Base-by-base conservation (phyloP, 2,329 filamentous ascomycete genomes). In the Clonostachys rosea region DNA sequence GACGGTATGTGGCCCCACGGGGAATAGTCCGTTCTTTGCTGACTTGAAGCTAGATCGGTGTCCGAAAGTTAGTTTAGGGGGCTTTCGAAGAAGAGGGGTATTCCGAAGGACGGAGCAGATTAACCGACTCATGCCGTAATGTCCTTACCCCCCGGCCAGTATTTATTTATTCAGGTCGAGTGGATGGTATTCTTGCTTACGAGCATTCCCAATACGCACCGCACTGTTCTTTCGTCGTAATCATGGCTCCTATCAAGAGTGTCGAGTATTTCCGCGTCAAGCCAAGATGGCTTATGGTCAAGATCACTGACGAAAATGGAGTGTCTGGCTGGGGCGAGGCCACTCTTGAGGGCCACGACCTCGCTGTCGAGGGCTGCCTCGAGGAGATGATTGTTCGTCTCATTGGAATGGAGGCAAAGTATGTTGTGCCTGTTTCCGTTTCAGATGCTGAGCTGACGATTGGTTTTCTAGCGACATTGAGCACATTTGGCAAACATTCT, bases 281-380 rank as follows among this genome's bases (percentile, higher is more conserved):
- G 46, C 86, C 85, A 16, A 71, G 85, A 43, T 89, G 85, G 85
- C 72, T 89, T 3, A 87, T 89, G 54, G 85, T 88, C 55, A 89
- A 89, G 61, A 76, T 89, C 53, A 81, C 76, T 2, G 84, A 88
- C 58, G 77, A 81, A 41, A 71, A 74, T 4, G 83, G 78, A 6
- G 69, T 76, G 34, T 69, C 73, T 49, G 85, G 85, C 9, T 89
- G 85, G 86, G 86, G 85, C n/a, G 86, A 88, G 61, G 83, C 81
- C 2, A 84, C 83, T 0, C 67, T 89, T 2, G 85, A 89, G 63
- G 85, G 85, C 0, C 86, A 89, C 56, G 81, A 79, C 2, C 74
- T 85, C 50, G 83, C 84, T 6, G 82, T 89, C 1, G 85, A 89
- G 60, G 86, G 86, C 2, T 81, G 81, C 44, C 66, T 89, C 5